These are phyloP conservation scores for Metschnikowia arizonensis DNA, from an alignment of 805 yeast species.

Conservation along the genomic window DNA sequence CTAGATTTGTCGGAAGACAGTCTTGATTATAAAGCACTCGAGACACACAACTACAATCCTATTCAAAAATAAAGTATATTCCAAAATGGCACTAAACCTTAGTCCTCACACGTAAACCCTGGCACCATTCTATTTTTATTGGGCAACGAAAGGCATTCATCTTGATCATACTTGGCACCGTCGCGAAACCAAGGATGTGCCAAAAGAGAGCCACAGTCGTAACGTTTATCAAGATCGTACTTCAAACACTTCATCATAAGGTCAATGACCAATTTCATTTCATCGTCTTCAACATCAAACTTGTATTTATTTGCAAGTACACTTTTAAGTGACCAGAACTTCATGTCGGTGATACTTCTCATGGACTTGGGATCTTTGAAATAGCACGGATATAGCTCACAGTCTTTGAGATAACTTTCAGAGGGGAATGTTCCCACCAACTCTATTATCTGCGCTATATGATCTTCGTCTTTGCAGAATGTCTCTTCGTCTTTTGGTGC, in stretches of 20 bases:
- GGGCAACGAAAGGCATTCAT: slow-evolving; percentile 21
- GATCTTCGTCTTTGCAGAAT: slow-evolving; percentile 90
- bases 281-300: slow-evolving; percentile 35
- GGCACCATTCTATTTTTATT: slow-evolving; percentile 27
- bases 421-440: slow-evolving; percentile 67
- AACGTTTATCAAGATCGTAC: slow-evolving; percentile 46
- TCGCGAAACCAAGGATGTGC: slow-evolving; percentile 49
- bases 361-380: slow-evolving; percentile 68
- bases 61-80: not conserved
- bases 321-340: slow-evolving; percentile 83
- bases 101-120: slow-evolving; percentile 28
- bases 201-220: slow-evolving; percentile 51
- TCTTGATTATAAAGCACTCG: slow-evolving; percentile 1
- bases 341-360: slow-evolving; percentile 72
- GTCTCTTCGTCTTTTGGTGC: slow-evolving; percentile 80
- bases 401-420: slow-evolving; percentile 53
- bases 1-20: slow-evolving; percentile 3
- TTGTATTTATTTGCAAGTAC: slow-evolving; percentile 86
- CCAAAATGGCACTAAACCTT: not conserved
- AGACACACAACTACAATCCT: slow-evolving; percentile 1
- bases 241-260: slow-evolving; percentile 50
- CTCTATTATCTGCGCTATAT: slow-evolving; percentile 91
- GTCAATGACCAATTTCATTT: slow-evolving; percentile 39
- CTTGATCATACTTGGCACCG: slow-evolving; percentile 11
- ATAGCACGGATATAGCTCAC: slow-evolving; percentile 51